Conservation (phyloP, 2,329 filamentous ascomycete species). For the Penicillium fuscoglaucum region DNA sequence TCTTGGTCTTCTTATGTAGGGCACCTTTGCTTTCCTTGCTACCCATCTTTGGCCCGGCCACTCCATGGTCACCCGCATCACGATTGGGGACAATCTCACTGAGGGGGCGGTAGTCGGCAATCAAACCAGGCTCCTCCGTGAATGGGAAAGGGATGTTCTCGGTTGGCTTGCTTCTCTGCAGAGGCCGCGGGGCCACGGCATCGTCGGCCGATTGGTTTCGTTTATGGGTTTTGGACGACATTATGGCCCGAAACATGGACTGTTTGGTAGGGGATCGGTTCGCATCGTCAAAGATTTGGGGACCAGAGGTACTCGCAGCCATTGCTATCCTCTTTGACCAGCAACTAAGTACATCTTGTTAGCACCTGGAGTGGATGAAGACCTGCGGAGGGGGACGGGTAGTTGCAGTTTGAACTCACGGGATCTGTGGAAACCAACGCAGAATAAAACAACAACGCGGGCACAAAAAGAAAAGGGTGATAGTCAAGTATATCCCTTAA, state of each 20-base stretch:
- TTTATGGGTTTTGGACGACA: constrained; percentile 52
- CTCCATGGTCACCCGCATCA: constrained; percentile 30
- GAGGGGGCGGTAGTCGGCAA: constrained; percentile 35
- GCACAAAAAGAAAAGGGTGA: constrained; percentile 6
- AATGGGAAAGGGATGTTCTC: constrained; percentile 43
- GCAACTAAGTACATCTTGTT: constrained; percentile 31
- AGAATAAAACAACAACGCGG: constrained; percentile 17
- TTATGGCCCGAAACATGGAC: constrained; percentile 55
- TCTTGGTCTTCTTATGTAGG: constrained; percentile 56
- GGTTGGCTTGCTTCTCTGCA: constrained; percentile 47
- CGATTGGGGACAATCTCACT: constrained; percentile 43
- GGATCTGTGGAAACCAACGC: constrained; percentile 21
- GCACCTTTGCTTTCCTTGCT: constrained; percentile 38
- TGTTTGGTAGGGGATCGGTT: constrained; percentile 39
- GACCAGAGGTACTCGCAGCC: constrained; percentile 33
- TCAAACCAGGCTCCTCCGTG: constrained; percentile 51
- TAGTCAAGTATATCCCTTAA: constrained; percentile 2
- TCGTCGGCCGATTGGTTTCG: constrained; percentile 46
- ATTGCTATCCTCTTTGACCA: constrained; percentile 36
- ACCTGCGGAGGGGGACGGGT: constrained; percentile 12
- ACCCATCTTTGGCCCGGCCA: constrained; percentile 39
- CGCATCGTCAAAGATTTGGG: constrained; percentile 42
- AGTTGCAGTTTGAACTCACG: constrained; percentile 21
- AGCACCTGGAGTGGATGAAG: constrained; percentile 7
- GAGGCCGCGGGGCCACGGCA: constrained; percentile 20